Base-by-base conservation (phyloP, 768 basidiomycete species). In the Pulveroboletus frians region DNA sequence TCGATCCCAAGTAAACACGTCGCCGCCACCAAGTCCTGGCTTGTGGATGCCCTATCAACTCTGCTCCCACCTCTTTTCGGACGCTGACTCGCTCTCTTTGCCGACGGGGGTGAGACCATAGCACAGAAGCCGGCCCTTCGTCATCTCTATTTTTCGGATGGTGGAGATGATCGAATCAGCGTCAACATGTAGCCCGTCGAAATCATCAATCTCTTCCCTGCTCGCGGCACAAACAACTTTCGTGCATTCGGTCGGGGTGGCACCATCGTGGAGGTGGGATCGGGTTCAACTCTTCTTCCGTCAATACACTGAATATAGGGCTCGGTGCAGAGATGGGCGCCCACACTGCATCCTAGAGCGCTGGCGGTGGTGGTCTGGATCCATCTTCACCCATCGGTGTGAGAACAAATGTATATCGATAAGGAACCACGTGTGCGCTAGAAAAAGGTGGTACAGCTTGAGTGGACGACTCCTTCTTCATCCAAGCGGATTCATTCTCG, bases 181-280 rank as follows among this genome's bases (percentile, higher is more conserved):
- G 5, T 66, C 66, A 7, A 55, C 55, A 11, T 68, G 59, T 0
- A 52, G 47, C 29, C 64, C 64, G 41, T 66, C 64, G 23, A 41
- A 11, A 66, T 56, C 15, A 51, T 66, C 42, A 64, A 66, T 18
- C 49, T 47, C 59, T 66, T 14, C 60, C 47, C 56, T 64, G 44
- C 62, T 67, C 31, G 44, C 18, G 4, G 43, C 36, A 38, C 50
- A 4, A 0, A 9, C 10, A 2, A 37, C 1, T 17, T 61, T 65
- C 21, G 54, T 9, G 8, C 23, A 14, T 11, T 56, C 1, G 41
- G 38, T 53, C 36, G 56, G 14, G 54, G n/a, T 1, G 47, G 50
- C 26, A 40, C 42, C 8, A 26, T 21, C 46, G 10, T 39, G 4
- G 32, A 32, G n/a, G 17, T 9, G 21, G 39, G 15, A 17, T 45